Evolutionary conservation across 495 filamentous ascomycete species (phyloP).

Genomic region (Margaritispora aquatica): DNA sequence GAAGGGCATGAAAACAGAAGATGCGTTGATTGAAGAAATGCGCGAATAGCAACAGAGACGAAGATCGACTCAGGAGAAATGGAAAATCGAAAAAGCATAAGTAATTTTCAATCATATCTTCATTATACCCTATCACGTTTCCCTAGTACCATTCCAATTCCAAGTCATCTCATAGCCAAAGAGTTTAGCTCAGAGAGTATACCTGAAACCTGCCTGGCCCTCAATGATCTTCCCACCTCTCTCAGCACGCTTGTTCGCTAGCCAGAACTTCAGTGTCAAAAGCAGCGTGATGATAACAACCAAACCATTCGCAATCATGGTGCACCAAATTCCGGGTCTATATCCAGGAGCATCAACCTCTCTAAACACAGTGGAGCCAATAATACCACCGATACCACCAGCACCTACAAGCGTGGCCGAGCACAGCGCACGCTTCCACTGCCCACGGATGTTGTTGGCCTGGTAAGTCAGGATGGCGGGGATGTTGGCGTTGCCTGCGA

Average conservation of each 20-base stretch:
- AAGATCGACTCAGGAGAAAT: too few relatives aligned
- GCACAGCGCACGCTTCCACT: constrained; percentile 58
- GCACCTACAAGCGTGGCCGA: constrained; percentile 49
- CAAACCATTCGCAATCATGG: constrained; percentile 38
- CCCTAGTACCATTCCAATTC: too few relatives aligned
- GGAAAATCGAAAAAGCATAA: too few relatives aligned
- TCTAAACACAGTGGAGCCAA: constrained; percentile 50
- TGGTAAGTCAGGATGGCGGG: constrained; percentile 50
- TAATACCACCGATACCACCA: constrained; percentile 56
- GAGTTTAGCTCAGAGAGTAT: constrained; percentile 15
- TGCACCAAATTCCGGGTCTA: constrained; percentile 43
- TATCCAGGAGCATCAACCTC: constrained; percentile 45
- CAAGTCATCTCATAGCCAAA: not conserved
- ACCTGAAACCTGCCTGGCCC: constrained; percentile 26
- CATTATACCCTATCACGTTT: too few relatives aligned
- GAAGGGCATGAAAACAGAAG: too few relatives aligned
- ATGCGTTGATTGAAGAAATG: too few relatives aligned
- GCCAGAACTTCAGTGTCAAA: constrained; percentile 24
- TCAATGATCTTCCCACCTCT: constrained; percentile 29
- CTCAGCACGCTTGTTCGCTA: constrained; percentile 26
- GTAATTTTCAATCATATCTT: not conserved
- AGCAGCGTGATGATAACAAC: constrained; percentile 30
- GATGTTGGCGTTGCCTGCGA: constrained; percentile 50
- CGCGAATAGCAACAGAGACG: too few relatives aligned
- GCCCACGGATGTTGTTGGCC: constrained; percentile 42